These are phyloP conservation scores for Saraca asoca DNA, from an alignment of 331 rosid genomes.

Conservation along the genomic window DNA sequence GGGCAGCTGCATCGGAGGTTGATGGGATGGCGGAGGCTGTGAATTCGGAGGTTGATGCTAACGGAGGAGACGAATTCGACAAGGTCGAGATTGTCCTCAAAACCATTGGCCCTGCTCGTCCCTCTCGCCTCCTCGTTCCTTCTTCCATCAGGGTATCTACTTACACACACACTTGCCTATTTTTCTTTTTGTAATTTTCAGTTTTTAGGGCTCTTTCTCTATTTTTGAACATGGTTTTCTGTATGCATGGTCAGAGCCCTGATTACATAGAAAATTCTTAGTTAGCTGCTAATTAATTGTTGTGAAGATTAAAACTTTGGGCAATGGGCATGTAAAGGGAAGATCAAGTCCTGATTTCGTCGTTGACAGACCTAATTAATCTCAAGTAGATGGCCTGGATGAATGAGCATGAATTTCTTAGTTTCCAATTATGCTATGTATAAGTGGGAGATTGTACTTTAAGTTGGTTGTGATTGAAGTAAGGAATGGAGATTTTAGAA, in stretches of 20 bases:
- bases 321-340: background rate
- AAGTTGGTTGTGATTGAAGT: background rate
- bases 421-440: background rate
- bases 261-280: slow-evolving; percentile 4
- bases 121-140: slow-evolving; percentile 74
- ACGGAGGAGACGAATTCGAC: slow-evolving; percentile 17
- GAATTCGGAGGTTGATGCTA: slow-evolving; percentile 17
- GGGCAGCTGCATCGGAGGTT: slow-evolving; percentile 30
- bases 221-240: no score
- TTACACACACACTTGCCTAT: background rate
- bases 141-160: slow-evolving; percentile 61
- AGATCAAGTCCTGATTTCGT: no score
- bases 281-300: background rate
- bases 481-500: no score
- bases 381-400: no score
- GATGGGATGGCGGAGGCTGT: slow-evolving; percentile 51
- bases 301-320: background rate
- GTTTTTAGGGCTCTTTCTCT: slow-evolving; percentile 13
- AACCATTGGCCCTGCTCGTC: slow-evolving; percentile 86
- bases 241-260: slow-evolving; percentile 3
- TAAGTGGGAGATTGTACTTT: background rate
- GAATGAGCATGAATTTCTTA: no score
- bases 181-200: background rate
- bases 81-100: slow-evolving; percentile 71
- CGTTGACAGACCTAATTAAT: no score